Evolutionary conservation across 2,329 filamentous ascomycete genomes (phyloP), one percentile per base, ranked within the genome.

Genomic region (Amauroascus niger): DNA sequence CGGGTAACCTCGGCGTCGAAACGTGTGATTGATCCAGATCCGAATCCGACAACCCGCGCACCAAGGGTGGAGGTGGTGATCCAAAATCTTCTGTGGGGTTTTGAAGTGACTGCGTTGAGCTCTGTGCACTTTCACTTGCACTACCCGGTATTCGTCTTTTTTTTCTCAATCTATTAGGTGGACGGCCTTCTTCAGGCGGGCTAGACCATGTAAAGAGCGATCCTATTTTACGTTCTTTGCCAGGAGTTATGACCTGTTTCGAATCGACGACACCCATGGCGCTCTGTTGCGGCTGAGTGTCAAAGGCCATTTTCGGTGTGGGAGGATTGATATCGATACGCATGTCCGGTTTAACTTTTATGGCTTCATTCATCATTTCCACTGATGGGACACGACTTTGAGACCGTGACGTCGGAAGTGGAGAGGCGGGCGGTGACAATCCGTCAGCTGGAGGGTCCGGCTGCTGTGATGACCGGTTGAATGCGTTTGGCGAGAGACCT

Each of bases 141-240:
- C 87, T 88, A 40, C 82, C 84, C 0, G 87, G 84, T 53, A 86
- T 74, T n/a, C 72, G 65, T 58, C 83, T 78, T 69, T 88, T 95
- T 75, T 97, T 97, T 68, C 85, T 86, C 49, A 98, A 74, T 69
- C 96, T 95, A 64, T 95, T 96, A 0, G 89, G 88, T 65, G 84
- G 85, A 44, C 87, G 80, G 7, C 64, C 65, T n/a, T 81, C 79
- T 24, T 73, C 76, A 0, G 78, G 77, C 0, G 84, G 81, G 1
- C 86, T 84, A 59, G 84, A 79, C 62, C 86, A 72, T 24, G 64
- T 79, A 63, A 94, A 86, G 35, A 94, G 72, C 62, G 74, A 80
- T 49, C 85, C 77, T 53, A 94, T 68, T 55, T 80, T 83, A 28
- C 83, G 79, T 54, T 89, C 86, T 57, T 79, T 83, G 4, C 74